Percentiles rank a stretch among this genome's conserved stretches.
Evolutionary conservation across 139 green algal species (phyloP).

Genomic region (Mesotaenium endlicherianum): DNA sequence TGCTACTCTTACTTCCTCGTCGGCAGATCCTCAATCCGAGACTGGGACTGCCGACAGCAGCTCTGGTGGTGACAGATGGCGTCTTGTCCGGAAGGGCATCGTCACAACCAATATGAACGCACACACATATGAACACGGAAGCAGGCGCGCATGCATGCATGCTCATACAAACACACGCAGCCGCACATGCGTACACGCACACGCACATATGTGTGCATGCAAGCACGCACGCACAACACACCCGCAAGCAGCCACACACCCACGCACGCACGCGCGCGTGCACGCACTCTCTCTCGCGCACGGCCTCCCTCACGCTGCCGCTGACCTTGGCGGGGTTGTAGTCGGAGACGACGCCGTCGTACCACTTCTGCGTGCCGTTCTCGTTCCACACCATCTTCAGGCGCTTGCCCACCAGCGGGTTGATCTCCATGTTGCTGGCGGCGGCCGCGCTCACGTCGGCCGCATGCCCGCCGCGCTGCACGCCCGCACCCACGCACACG

Average conservation of each 20-base stretch:
- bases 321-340: background rate
- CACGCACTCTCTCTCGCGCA: background rate
- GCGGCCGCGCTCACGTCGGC: background rate
- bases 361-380: background rate
- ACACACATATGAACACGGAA: background rate
- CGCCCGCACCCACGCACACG: background rate
- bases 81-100: background rate
- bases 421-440: background rate
- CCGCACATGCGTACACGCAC: background rate
- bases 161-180: no score
- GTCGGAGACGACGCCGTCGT: background rate
- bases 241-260: background rate
- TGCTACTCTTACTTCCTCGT: no score
- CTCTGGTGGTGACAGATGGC: background rate
- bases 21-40: background rate
- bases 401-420: background rate
- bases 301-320: background rate
- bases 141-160: no score
- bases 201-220: background rate
- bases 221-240: background rate
- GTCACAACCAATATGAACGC: background rate
- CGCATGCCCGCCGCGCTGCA: background rate
- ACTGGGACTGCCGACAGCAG: background rate
- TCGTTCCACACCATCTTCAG: background rate
- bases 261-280: background rate